Evolutionary conservation across 169 alveolate species (phyloP), one percentile per base, ranked within the genome.

Genomic region (Hammondia hammondi): DNA sequence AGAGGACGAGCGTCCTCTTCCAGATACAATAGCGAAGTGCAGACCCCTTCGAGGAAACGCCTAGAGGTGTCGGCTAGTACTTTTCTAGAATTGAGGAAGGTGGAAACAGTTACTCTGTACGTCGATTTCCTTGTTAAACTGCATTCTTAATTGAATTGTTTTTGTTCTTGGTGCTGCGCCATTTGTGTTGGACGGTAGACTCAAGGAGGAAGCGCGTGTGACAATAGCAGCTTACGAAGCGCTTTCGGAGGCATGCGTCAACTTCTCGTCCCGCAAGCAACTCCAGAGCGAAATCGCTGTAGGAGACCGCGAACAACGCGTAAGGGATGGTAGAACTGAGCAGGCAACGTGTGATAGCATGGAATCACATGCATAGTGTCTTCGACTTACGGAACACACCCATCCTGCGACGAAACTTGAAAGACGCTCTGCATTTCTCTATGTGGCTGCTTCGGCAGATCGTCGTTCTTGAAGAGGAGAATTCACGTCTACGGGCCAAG

Each of bases 141-240:
- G 19, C 61, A 52, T 52, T 52, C 61, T 52, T 14, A 52, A 52
- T 52, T 52, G 61, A 7, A 10, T 52, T 14, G 9, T 1, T 52
- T 52, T 14, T 52, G 10, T 52, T 14, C 61, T 52, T 14, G 61
- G 61, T 10, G 61, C 61, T 52, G 61, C 61, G 19, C 61, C 61
- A 3, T 52, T 7, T 14, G 10, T 3, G 61, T 52, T 14, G 61
- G 61, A 1, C 61, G 57, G 35, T 91, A 93, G 95, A 56, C 90
- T 93, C 46, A 93, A 93, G 29, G 95, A 93, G 52, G 95, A 93
- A 88, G 85, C 85, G 45, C 85, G 88, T 12, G 71, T 93, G 71
- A 93, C 95, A 2, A 93, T 93, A 52, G 90, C 93, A 3, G 95
- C 95, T 43, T 72, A 85, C 12, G 95, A 93, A 43, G 93, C 91